Evolutionary conservation across 2,329 filamentous ascomycete genomes (phyloP), one percentile per base, ranked within the genome.

Genomic region (Fonsecaea pedrosoi): DNA sequence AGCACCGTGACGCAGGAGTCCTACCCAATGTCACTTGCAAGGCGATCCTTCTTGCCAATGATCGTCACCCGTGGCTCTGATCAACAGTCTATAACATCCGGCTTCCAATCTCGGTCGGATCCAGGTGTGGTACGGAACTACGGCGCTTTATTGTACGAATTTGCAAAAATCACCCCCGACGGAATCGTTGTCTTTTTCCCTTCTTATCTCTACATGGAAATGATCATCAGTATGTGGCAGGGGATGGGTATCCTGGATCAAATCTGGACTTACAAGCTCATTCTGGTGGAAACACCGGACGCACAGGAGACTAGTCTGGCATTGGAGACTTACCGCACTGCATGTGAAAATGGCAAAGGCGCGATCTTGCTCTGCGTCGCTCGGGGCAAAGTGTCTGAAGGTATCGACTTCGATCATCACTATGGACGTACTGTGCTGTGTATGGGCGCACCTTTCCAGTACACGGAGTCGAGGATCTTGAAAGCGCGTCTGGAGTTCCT

Each of bases 111-210:
- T 72, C 89, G 95, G 70, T 97, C 97, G 75, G 96, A 99, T 74
- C 93, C 94, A 0, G 92, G 92, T 69, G 94, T 98, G n/a, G 93
- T 99, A 34, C 89, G 95, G 56, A 99, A 99, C 78, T 99, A 97
- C 74, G 96, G 95, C 54, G 95, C 90, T 70, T 84, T 99, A 1
- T 83, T 99, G 37, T 95, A 94, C 7, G 95, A 99, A 77, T 98
- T 99, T 77, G 92, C 93, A 62, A 96, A 94, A 78, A 89, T 98
- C 71, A 99, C 95, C 0, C 96, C 95, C 0, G 95, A 99, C 74
- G 95, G 95, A 37, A 89, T 99, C 78, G 95, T 99, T n/a, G 95
- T 99, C 45, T 99, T 99, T 83, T 99, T 99, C 77, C 96, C 95
- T 0, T 97, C 93, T 0, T 99, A 99, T 74, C 86, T 99, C 1